A percentile compares a stretch with the other conserved stretches of the same genome.
Conservation (phyloP, 2,329 filamentous ascomycete species). For the Penicillium hordei region DNA sequence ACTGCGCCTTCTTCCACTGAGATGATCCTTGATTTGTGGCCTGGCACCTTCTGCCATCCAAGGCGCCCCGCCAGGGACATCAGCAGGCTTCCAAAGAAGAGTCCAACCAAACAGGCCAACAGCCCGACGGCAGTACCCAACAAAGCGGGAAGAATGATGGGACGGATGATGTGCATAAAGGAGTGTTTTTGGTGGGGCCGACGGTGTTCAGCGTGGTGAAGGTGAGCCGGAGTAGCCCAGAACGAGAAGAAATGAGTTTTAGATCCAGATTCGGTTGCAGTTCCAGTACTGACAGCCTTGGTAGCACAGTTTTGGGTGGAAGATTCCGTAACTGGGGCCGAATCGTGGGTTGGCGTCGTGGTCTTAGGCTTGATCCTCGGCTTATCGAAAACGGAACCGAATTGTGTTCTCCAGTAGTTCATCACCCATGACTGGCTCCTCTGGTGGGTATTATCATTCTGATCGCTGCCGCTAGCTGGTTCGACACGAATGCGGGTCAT, state of each 20-base stretch:
- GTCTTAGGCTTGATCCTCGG: not conserved
- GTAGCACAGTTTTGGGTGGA: not conserved
- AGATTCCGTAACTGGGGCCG: not conserved
- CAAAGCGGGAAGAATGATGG: constrained; percentile 42
- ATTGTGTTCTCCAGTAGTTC: constrained; percentile 27
- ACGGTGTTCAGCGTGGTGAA: constrained; percentile 20
- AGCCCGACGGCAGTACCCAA: constrained; percentile 40
- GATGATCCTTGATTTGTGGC: not conserved
- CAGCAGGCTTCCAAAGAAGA: constrained; percentile 33
- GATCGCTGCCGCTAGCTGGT: constrained; percentile 12
- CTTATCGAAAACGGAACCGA: constrained; percentile 22
- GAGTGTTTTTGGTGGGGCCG: constrained; percentile 20
- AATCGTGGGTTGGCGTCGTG: too few species aligned
- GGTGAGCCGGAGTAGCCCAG: constrained; percentile 16
- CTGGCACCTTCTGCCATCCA: constrained; percentile 1
- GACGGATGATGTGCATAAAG: constrained; percentile 33
- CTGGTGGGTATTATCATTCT: not conserved
- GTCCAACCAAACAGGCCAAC: constrained; percentile 40
- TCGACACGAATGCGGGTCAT: constrained; percentile 31
- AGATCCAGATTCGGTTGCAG: constrained; percentile 5
- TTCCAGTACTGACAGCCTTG: not conserved
- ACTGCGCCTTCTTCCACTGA: constrained; percentile 12
- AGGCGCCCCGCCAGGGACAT: constrained; percentile 17
- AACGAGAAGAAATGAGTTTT: constrained; percentile 18
- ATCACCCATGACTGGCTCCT: constrained; percentile 21